A percentile compares a stretch with the other conserved stretches of the same genome.
These are phyloP conservation scores for Lagenidium giganteum DNA, from an alignment of 352 stramenopile species.

Conservation along the genomic window DNA sequence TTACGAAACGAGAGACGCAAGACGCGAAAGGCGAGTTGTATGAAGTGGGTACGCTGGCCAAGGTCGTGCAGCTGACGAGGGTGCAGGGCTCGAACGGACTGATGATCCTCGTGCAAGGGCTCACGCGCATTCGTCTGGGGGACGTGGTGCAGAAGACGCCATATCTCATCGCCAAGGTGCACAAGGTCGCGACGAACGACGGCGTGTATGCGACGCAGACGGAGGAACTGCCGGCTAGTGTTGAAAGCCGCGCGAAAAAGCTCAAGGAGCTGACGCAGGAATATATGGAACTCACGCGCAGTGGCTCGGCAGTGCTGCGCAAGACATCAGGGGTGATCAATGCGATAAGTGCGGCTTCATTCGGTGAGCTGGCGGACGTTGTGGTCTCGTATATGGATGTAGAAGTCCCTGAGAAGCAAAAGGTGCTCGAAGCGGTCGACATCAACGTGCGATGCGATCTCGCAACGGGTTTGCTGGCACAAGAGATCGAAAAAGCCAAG, in stretches of 20 bases:
- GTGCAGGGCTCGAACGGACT: constrained; percentile 47
- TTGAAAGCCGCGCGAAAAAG: constrained; percentile 28
- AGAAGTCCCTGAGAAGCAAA: constrained; percentile 45
- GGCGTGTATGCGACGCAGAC: background rate
- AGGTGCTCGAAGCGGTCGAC: constrained; percentile 45
- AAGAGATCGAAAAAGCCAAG: constrained; percentile 55
- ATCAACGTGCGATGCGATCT: constrained; percentile 34
- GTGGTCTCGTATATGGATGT: constrained; percentile 68
- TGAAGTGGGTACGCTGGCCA: constrained; percentile 51
- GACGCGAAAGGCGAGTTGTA: constrained; percentile 37
- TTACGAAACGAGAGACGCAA: constrained; percentile 38
- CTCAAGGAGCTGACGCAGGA: constrained; percentile 68
- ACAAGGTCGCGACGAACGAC: constrained; percentile 1
- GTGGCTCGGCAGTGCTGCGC: constrained; percentile 34
- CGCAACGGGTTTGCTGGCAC: constrained; percentile 39
- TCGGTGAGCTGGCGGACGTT: constrained; percentile 59
- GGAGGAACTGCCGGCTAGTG: constrained; percentile 18
- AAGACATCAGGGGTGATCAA: constrained; percentile 59
- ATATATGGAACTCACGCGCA: constrained; percentile 63
- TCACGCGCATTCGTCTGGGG: constrained; percentile 44
- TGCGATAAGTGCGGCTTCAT: constrained; percentile 52
- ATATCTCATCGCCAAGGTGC: constrained; percentile 44
- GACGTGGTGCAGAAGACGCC: constrained; percentile 43
- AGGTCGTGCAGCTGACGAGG: constrained; percentile 71
- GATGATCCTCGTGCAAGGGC: constrained; percentile 61